phyloP scores from a whole-genome alignment of 2,329 filamentous ascomycete genomes.

The Xylariaceae sp. region DNA sequence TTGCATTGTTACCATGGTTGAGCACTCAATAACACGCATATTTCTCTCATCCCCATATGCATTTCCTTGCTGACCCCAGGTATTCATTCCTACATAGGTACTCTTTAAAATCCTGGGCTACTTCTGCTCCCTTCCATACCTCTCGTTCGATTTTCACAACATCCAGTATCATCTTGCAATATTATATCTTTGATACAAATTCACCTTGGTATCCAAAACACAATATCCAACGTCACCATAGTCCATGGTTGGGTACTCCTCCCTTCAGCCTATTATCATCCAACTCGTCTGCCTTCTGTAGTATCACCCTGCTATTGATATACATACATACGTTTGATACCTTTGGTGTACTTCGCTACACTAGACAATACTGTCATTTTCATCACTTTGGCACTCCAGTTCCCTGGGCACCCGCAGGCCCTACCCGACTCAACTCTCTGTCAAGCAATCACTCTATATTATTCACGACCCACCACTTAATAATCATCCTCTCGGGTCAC shows the following conservation, averaged over 20 bases:
- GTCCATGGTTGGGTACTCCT: neutral
- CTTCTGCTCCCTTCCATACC: neutral
- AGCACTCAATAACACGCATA: too few species aligned
- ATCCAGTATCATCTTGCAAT: too few species aligned
- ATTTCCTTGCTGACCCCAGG: neutral
- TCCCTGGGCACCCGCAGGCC: neutral
- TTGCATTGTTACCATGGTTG: neutral
- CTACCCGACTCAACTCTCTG: neutral
- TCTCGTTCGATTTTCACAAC: neutral
- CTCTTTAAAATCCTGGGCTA: neutral
- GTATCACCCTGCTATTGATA: slow-evolving; percentile 23
- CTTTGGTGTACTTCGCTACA: slow-evolving; percentile 9
- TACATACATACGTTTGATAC: slow-evolving; percentile 16
- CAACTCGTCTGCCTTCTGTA: slow-evolving; percentile 8
- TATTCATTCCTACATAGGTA: too few species aligned
- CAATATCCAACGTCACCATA: slow-evolving; percentile 12
- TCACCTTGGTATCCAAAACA: neutral
- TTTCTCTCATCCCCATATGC: neutral
- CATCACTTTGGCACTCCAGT: neutral
- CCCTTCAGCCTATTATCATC: slow-evolving; percentile 27
- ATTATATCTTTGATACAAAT: neutral
- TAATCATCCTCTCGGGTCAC: slow-evolving; percentile 9
- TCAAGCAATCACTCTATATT: slow-evolving; percentile 4
- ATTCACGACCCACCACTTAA: slow-evolving; percentile 18
- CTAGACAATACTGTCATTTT: slow-evolving; percentile 7